Percentiles rank a stretch among this genome's conserved stretches.
Conservation (phyloP, 2,329 filamentous ascomycete genomes). For the Pleurostoma richardsiae region DNA sequence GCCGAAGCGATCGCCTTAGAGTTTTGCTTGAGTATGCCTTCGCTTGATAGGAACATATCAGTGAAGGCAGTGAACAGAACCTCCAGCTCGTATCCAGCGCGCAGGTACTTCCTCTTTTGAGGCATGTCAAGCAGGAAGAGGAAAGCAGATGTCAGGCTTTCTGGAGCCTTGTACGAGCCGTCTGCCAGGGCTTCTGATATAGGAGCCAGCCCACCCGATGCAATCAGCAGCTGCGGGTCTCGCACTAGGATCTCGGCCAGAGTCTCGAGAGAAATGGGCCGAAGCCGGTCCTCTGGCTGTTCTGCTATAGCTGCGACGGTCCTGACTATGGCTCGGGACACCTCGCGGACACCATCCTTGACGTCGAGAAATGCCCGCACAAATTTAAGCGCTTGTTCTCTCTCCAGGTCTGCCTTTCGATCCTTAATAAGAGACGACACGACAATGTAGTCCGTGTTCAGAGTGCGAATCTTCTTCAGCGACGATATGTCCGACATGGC, state of each 20-base stretch:
- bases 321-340: slow-evolving; percentile 81
- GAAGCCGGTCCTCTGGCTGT: slow-evolving; percentile 76
- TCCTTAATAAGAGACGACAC: slow-evolving; percentile 92
- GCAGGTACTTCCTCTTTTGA: slow-evolving; percentile 72
- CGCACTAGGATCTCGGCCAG: slow-evolving; percentile 86
- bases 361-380: slow-evolving; percentile 92
- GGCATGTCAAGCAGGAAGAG: slow-evolving; percentile 86
- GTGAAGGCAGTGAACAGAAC: slow-evolving; percentile 89
- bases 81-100: slow-evolving; percentile 84
- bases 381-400: slow-evolving; percentile 96
- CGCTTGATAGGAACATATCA: slow-evolving; percentile 63
- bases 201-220: slow-evolving; percentile 77
- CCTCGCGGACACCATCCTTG: slow-evolving; percentile 82
- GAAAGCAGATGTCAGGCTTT: slow-evolving; percentile 83
- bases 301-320: slow-evolving; percentile 90
- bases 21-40: slow-evolving; percentile 70
- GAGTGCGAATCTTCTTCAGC: slow-evolving; percentile 75
- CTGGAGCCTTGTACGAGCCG: slow-evolving; percentile 86
- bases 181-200: slow-evolving; percentile 91
- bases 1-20: slow-evolving; percentile 89
- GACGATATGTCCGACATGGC: slow-evolving; percentile 90
- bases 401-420: slow-evolving; percentile 91
- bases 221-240: slow-evolving; percentile 74
- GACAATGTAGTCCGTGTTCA: slow-evolving; percentile 91
- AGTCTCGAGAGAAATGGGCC: slow-evolving; percentile 89